These are phyloP conservation scores for Simmondsia chinensis DNA, from an alignment of 148 eudicot genomes.

Conservation along the genomic window DNA sequence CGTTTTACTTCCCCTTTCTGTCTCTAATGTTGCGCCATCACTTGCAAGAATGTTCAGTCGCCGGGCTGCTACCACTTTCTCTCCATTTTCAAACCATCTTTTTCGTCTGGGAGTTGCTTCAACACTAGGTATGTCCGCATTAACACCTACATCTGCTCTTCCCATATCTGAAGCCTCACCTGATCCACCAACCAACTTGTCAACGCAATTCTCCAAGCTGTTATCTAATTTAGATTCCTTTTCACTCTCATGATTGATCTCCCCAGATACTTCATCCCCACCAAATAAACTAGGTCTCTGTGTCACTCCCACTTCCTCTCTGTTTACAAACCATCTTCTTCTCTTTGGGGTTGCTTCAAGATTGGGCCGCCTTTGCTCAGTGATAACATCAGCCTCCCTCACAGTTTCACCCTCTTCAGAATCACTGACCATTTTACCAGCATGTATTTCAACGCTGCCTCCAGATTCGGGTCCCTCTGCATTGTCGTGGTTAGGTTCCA, in stretches of 20 bases:
- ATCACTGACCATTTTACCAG: conserved; percentile 8
- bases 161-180: conserved; percentile 10
- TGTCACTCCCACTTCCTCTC: conserved; percentile 22
- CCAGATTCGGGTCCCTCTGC: conserved; percentile 20
- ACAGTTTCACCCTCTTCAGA: conserved; percentile 4
- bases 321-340: conserved; percentile 33
- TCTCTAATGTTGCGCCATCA: conserved; percentile 18
- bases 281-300: conserved; percentile 25
- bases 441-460: conserved; percentile 23
- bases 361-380: conserved; percentile 5
- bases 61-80: conserved; percentile 14
- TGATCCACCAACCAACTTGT: conserved; percentile 1
- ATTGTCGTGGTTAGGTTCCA: conserved; percentile 25
- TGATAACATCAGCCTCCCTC: conserved; percentile 9
- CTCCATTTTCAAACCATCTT: conserved; percentile 37
- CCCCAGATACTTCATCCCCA: conserved; percentile 18
- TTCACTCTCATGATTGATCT: conserved; percentile 20
- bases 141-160: conserved; percentile 13
- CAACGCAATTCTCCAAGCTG: conserved; percentile 10
- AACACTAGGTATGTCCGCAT: conserved; percentile 17
- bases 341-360: conserved; percentile 24
- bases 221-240: conserved; percentile 8
- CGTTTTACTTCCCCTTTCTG: conserved; percentile 20
- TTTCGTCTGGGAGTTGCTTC: conserved; percentile 34
- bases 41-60: conserved; percentile 21